A percentile compares a stretch with the other conserved stretches of the same genome.
Conservation (phyloP, 2,329 filamentous ascomycete genomes). For the Aspergillus thermomutatus region DNA sequence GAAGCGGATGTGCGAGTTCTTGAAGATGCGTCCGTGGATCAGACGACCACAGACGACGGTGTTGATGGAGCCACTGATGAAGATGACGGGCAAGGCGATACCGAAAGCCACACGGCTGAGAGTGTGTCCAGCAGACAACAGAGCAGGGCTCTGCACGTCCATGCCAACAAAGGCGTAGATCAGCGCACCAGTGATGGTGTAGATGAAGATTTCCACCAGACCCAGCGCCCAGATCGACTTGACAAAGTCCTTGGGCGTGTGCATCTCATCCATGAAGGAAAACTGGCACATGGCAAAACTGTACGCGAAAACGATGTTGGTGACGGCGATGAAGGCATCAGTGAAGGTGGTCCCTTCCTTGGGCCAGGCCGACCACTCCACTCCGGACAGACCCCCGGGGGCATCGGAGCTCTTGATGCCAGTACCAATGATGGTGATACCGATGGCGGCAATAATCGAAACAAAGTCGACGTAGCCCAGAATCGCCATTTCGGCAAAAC, state of each 20-base stretch:
- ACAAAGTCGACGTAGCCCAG: slow-evolving; percentile 38
- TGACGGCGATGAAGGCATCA: slow-evolving; percentile 32
- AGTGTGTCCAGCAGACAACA: slow-evolving; percentile 25
- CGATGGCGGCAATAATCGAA: slow-evolving; percentile 34
- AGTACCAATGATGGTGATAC: slow-evolving; percentile 36
- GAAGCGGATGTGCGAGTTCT: slow-evolving; percentile 33
- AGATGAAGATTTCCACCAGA: slow-evolving; percentile 20
- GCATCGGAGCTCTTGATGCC: slow-evolving; percentile 25
- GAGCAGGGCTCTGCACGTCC: slow-evolving; percentile 31
- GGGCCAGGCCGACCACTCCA: slow-evolving; percentile 31
- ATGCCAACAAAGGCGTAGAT: slow-evolving; percentile 34
- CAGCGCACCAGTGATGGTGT: slow-evolving; percentile 22
- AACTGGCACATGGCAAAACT: slow-evolving; percentile 38
- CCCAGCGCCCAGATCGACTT: slow-evolving; percentile 24
- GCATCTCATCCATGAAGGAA: slow-evolving; percentile 27
- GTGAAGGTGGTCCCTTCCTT: slow-evolving; percentile 29
- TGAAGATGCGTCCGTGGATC: slow-evolving; percentile 33
- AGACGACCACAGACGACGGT: slow-evolving; percentile 32
- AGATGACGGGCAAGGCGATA: slow-evolving; percentile 33
- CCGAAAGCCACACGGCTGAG: slow-evolving; percentile 33
- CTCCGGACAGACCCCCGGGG: slow-evolving; percentile 21
- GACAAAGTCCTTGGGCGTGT: slow-evolving; percentile 22
- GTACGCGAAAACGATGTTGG: slow-evolving; percentile 41
- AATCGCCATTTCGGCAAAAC: slow-evolving; percentile 37
- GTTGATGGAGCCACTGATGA: slow-evolving; percentile 38